Conservation (phyloP, 768 basidiomycete species). For the Boletus sp. region DNA sequence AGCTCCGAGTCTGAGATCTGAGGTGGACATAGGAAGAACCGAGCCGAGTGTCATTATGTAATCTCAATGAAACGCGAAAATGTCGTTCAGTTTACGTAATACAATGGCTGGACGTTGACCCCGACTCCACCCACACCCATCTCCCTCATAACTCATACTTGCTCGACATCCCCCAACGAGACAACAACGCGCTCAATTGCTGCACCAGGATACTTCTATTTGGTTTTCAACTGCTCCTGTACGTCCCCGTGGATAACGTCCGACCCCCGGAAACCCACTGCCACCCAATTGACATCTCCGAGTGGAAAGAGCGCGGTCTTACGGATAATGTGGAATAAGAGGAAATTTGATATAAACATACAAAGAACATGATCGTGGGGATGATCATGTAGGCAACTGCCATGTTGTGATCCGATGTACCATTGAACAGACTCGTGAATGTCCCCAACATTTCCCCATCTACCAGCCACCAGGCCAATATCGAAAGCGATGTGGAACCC, state of each 20-base stretch:
- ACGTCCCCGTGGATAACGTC: conserved; percentile 58
- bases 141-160: no score
- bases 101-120: no score
- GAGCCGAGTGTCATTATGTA: no score
- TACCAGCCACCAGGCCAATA: conserved; percentile 65
- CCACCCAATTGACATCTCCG: conserved; percentile 56
- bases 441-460: conserved; percentile 67
- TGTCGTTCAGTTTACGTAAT: no score
- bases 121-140: no score
- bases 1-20: no score
- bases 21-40: no score
- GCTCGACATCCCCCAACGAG: no score
- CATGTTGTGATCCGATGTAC: conserved; percentile 50
- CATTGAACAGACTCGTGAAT: conserved; percentile 64
- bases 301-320: conserved; percentile 64
- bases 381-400: conserved; percentile 66
- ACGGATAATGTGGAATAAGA: neutral
- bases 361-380: conserved; percentile 52
- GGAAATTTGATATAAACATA: neutral
- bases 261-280: conserved; percentile 61
- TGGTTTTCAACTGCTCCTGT: conserved; percentile 39
- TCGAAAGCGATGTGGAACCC: conserved; percentile 75
- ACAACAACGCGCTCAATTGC: conserved; percentile 9
- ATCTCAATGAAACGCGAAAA: no score
- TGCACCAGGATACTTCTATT: conserved; percentile 27